Conservation (phyloP, 768 basidiomycete species). For the Asterophora parasitica region DNA sequence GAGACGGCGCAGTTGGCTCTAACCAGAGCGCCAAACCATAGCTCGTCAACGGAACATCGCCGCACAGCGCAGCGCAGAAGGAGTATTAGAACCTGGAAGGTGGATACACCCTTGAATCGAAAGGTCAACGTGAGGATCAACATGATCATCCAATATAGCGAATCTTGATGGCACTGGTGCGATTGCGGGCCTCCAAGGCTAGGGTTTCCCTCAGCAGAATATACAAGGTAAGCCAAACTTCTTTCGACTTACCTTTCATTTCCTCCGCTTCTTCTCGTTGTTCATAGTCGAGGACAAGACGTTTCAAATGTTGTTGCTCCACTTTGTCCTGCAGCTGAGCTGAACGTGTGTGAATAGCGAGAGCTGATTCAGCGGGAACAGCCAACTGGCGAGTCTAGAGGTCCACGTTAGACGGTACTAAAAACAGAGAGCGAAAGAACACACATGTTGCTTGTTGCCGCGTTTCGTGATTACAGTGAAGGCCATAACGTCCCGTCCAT, state of each 20-base stretch:
- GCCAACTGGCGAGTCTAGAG: conserved; percentile 78
- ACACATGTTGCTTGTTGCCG: conserved; percentile 88
- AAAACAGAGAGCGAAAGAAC: conserved; percentile 18
- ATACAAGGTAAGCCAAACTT: background rate
- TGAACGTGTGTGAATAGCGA: conserved; percentile 86
- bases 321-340: conserved; percentile 93
- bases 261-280: conserved; percentile 86
- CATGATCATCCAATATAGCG: conserved; percentile 57
- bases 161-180: conserved; percentile 68
- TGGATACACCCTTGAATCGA: conserved; percentile 1
- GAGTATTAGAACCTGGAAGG: background rate
- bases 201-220: background rate
- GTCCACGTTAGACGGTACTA: conserved; percentile 9
- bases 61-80: too few relatives aligned
- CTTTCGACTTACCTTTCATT: conserved; percentile 51
- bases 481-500: conserved; percentile 59
- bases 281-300: conserved; percentile 88
- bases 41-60: background rate
- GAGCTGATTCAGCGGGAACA: conserved; percentile 79
- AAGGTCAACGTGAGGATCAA: background rate
- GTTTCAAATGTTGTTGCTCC: conserved; percentile 95
- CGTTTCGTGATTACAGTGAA: conserved; percentile 92
- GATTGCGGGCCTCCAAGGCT: conserved; percentile 70
- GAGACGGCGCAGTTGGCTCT: background rate
- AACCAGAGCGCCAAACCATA: background rate